Conservation (phyloP, 768 basidiomycete species). For the Hysterangium stoloniferum region DNA sequence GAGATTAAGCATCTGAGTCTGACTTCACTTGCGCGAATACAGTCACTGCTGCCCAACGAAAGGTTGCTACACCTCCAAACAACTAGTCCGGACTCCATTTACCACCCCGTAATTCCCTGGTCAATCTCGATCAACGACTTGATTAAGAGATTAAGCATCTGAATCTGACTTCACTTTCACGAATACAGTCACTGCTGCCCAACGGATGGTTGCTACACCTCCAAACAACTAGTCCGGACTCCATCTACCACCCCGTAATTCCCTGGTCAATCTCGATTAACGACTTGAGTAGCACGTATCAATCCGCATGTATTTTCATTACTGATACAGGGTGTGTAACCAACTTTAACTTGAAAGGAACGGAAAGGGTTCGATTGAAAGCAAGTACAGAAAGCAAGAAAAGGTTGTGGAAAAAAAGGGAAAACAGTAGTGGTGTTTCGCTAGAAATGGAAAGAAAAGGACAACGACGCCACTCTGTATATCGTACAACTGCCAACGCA, state of each 20-base stretch:
- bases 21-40: background rate
- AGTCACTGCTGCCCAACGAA: constrained; percentile 2
- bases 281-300: background rate
- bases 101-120: background rate
- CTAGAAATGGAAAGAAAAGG: no score
- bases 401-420: no score
- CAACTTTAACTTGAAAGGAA: background rate
- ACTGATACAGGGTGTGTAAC: constrained; percentile 3
- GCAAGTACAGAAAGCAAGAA: background rate
- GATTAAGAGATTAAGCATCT: no score
- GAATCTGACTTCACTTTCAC: no score
- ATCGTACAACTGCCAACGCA: constrained; percentile 5
- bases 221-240: background rate
- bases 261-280: background rate
- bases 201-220: background rate
- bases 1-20: background rate
- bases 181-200: constrained; percentile 1
- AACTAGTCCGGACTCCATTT: background rate
- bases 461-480: background rate
- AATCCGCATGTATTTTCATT: constrained; percentile 3
- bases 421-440: no score
- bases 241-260: background rate
- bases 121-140: background rate
- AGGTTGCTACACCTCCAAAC: background rate
- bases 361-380: background rate